Conservation (phyloP, 768 basidiomycete species). For the Phlegmacium glaucopus region DNA sequence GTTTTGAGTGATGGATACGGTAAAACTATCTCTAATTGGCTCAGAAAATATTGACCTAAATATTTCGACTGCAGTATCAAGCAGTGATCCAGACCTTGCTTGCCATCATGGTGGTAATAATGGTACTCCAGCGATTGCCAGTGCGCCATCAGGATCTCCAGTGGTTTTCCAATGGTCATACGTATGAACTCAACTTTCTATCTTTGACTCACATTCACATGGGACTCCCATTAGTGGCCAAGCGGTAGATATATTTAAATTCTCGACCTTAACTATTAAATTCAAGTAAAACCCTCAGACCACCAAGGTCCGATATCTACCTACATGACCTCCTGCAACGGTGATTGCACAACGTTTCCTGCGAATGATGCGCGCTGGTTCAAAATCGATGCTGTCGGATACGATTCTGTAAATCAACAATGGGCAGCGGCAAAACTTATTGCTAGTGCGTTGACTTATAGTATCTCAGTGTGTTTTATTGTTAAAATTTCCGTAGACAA, state of each 20-base stretch:
- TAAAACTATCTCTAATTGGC: constrained; percentile 8
- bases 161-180: constrained; percentile 42
- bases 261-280: constrained; percentile 4
- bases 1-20: constrained; percentile 32
- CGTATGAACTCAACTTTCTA: constrained; percentile 19
- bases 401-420: constrained; percentile 30
- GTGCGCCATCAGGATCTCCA: constrained; percentile 36
- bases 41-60: not conserved
- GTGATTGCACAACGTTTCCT: constrained; percentile 36
- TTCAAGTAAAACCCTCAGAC: constrained; percentile 25
- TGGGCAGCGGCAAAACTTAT: constrained; percentile 45
- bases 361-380: constrained; percentile 43
- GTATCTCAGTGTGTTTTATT: constrained; percentile 4
- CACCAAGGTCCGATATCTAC: constrained; percentile 48
- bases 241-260: constrained; percentile 22
- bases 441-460: constrained; percentile 27
- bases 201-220: constrained; percentile 6
- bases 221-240: constrained; percentile 29
- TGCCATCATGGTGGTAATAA: constrained; percentile 41
- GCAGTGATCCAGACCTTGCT: constrained; percentile 34
- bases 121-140: constrained; percentile 33
- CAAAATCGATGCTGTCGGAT: constrained; percentile 46
- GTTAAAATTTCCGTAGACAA: constrained; percentile 23
- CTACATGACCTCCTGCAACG: constrained; percentile 50
- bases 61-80: constrained; percentile 7